phyloP scores from a whole-genome alignment of 2,329 filamentous ascomycete genomes.

The Phaeosphaeriaceae sp. region DNA sequence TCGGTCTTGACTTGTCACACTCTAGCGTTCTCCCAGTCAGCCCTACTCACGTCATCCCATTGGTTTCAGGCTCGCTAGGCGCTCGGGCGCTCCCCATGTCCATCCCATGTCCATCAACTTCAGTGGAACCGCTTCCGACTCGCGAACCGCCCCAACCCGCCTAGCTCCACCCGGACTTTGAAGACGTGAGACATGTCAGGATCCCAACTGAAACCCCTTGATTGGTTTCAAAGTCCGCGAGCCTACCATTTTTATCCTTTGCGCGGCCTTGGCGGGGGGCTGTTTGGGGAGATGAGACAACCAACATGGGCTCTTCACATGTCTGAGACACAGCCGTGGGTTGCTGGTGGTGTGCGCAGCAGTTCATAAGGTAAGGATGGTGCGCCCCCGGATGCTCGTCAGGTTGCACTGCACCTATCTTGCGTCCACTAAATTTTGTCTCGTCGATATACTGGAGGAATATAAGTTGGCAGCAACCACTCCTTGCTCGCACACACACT shows the following conservation, averaged over 20 bases:
- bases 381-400: too few species aligned
- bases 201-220: conserved; percentile 1
- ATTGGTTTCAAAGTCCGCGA: conserved; percentile 8
- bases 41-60: background rate
- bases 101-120: background rate
- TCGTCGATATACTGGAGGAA: too few species aligned
- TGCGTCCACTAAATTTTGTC: too few species aligned
- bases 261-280: too few species aligned
- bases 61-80: background rate
- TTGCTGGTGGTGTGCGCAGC: background rate
- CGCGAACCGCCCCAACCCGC: background rate
- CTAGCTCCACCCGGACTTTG: background rate
- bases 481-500: background rate
- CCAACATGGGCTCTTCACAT: background rate
- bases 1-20: too few species aligned
- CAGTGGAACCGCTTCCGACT: conserved; percentile 4
- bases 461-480: too few species aligned
- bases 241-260: too few species aligned
- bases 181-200: conserved; percentile 1
- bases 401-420: too few species aligned
- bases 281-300: conserved; percentile 3
- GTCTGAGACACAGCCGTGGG: background rate
- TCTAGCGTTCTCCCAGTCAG: background rate
- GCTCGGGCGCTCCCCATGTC: background rate
- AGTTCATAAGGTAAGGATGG: too few species aligned